Percentiles rank a stretch among this genome's conserved stretches.
Conservation (phyloP, 768 basidiomycete species). For the Serpula lacrymans region DNA sequence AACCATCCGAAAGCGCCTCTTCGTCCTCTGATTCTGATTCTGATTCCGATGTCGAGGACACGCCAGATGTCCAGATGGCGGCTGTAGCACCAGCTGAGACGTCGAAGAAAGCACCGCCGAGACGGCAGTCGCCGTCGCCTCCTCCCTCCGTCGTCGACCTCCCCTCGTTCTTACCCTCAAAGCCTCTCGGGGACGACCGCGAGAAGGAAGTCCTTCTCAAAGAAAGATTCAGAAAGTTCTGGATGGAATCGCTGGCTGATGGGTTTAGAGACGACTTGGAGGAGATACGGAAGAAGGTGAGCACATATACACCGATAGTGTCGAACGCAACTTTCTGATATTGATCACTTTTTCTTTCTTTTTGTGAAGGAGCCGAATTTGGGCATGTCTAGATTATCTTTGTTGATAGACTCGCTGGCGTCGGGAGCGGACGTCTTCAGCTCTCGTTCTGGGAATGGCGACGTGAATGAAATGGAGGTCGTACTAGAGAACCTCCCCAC, state of each 20-base stretch:
- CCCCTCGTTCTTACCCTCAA: conserved; percentile 55
- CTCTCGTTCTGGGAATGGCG: conserved; percentile 31
- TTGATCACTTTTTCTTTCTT: conserved; percentile 11
- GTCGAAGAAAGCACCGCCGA: not conserved
- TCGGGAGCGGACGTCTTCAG: conserved; percentile 74
- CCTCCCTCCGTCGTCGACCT: conserved; percentile 31
- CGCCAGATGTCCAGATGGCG: too few relatives aligned
- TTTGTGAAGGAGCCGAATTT: conserved; percentile 58
- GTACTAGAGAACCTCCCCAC: conserved; percentile 44
- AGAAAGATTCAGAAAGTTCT: conserved; percentile 75
- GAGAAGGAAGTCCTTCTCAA: conserved; percentile 54
- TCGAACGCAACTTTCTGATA: not conserved
- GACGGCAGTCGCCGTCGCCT: conserved; percentile 24
- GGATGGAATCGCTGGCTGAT: conserved; percentile 82
- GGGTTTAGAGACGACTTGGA: conserved; percentile 85
- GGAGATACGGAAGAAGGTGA: conserved; percentile 74
- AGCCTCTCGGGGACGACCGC: conserved; percentile 22
- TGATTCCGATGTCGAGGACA: conserved; percentile 8
- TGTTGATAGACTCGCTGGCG: conserved; percentile 81
- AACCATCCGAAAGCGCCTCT: conserved; percentile 16
- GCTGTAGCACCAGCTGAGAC: too few relatives aligned
- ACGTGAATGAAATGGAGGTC: conserved; percentile 73
- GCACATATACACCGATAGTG: conserved; percentile 11
- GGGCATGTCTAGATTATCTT: conserved; percentile 58
- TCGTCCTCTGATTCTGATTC: conserved; percentile 5